Conservation (phyloP, 1,284 basidiomycete species). For the Schizopora paradoxa region DNA sequence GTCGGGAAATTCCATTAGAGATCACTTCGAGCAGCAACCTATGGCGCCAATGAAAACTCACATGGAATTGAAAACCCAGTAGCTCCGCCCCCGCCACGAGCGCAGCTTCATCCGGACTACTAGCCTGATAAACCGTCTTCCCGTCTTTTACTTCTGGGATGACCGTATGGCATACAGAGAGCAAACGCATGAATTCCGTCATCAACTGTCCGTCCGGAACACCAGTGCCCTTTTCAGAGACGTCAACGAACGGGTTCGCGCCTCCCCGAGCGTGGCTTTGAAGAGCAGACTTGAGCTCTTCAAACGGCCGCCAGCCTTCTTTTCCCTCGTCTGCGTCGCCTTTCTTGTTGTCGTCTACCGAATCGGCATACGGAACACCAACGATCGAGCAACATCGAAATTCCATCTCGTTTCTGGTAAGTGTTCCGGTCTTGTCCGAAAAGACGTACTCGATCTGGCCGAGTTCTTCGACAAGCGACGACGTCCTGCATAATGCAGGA, state of each 20-base stretch:
- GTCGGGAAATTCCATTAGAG: conserved; percentile 10
- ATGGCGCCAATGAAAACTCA: conserved; percentile 34
- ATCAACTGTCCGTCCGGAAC: conserved; percentile 53
- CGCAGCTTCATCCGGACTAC: conserved; percentile 97
- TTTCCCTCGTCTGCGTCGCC: conserved; percentile 55
- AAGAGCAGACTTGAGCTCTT: conserved; percentile 58
- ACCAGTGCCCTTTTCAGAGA: conserved; percentile 35
- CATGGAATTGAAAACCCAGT: conserved; percentile 91
- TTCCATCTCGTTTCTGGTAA: conserved; percentile 98
- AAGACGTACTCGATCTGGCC: conserved; percentile 99
- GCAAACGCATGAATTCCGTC: conserved; percentile 83
- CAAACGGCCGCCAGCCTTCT: conserved; percentile 75
- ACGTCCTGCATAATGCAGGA: conserved; percentile 93
- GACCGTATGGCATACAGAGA: conserved; percentile 98
- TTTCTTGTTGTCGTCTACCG: conserved; percentile 78
- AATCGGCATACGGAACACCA: conserved; percentile 86
- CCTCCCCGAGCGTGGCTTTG: conserved; percentile 30
- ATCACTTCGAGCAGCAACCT: conserved; percentile 3
- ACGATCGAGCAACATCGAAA: conserved; percentile 89
- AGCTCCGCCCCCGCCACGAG: conserved; percentile 92
- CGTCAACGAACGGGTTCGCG: conserved; percentile 52
- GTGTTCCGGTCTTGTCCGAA: conserved; percentile 96
- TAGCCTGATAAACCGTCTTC: conserved; percentile 91
- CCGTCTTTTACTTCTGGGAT: conserved; percentile 89
- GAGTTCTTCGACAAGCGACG: conserved; percentile 95